Conservation (phyloP, 1,284 basidiomycete species). For the Anthracocystis panici-leucophaei region DNA sequence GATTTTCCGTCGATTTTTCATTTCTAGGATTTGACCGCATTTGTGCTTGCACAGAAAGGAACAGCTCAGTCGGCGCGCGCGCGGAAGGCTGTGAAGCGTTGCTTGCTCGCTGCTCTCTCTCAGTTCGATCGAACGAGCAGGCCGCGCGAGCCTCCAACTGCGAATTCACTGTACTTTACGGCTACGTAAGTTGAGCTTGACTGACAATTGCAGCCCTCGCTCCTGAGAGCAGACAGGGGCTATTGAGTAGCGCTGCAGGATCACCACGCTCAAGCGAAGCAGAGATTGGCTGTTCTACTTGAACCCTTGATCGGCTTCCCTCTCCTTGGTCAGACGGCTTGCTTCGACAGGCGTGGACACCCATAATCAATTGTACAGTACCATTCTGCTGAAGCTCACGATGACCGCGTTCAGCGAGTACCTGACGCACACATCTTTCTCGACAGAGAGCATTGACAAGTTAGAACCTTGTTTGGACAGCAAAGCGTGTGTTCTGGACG, state of each 20-base stretch:
- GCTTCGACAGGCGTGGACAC: no score
- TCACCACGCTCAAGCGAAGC: slow-evolving; percentile 2
- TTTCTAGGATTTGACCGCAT: slow-evolving; percentile 26
- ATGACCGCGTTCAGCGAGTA: not conserved
- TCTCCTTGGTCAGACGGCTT: not conserved
- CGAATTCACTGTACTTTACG: not conserved
- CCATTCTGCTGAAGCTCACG: not conserved
- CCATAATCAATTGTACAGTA: not conserved
- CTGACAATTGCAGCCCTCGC: not conserved
- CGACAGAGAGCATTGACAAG: no score
- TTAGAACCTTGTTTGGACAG: no score
- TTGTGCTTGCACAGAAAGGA: slow-evolving; percentile 4
- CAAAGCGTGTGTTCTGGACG: no score
- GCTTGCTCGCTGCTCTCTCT: not conserved
- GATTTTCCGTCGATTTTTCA: not conserved
- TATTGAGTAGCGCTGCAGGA: not conserved
- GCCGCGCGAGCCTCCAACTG: no score
- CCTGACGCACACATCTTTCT: no score
- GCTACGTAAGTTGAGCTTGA: slow-evolving; percentile 9
- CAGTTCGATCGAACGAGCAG: no score
- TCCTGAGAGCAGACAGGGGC: slow-evolving; percentile 1
- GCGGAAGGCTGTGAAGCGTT: slow-evolving; percentile 8
- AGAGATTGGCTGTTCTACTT: not conserved
- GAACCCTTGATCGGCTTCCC: slow-evolving; percentile 1
- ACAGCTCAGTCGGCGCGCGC: slow-evolving; percentile 1